Conservation (phyloP, 169 alveolate genomes). For the Plasmodium coatneyi region DNA sequence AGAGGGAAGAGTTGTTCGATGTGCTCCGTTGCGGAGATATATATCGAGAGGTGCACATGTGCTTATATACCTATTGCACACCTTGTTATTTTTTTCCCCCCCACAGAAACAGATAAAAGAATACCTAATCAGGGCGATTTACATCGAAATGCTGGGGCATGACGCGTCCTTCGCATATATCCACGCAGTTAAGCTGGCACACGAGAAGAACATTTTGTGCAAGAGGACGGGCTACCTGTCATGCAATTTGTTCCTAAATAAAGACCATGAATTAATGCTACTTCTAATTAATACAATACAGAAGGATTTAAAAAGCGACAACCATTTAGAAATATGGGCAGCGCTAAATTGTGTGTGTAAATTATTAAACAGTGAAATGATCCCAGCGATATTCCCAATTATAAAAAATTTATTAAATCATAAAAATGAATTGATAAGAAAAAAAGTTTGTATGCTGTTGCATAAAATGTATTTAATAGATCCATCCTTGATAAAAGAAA, state of each 20-base stretch:
- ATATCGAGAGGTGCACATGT: neutral
- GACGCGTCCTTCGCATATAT: constrained; percentile 95
- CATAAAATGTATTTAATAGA: constrained; percentile 85
- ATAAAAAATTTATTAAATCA: constrained; percentile 88
- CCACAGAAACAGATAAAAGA: constrained; percentile 86
- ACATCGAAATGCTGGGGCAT: constrained; percentile 97
- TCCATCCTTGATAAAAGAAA: constrained; percentile 81
- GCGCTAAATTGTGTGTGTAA: constrained; percentile 93
- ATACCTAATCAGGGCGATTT: constrained; percentile 92
- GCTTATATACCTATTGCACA: neutral
- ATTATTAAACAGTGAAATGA: constrained; percentile 90
- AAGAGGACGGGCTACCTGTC: constrained; percentile 92
- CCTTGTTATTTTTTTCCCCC: neutral
- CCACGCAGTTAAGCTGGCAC: constrained; percentile 94
- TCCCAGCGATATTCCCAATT: constrained; percentile 92
- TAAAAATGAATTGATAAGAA: constrained; percentile 88
- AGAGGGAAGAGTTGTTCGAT: neutral
- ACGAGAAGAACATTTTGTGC: constrained; percentile 88
- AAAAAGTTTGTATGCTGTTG: constrained; percentile 95
- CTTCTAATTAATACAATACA: constrained; percentile 94
- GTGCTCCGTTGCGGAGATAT: neutral
- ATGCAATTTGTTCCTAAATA: constrained; percentile 91
- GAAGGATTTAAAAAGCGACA: constrained; percentile 92
- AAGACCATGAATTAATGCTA: constrained; percentile 91
- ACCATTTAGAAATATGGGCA: constrained; percentile 90